phyloP scores from a whole-genome alignment of 495 filamentous ascomycete species.

The Tetracladium setigerum region DNA sequence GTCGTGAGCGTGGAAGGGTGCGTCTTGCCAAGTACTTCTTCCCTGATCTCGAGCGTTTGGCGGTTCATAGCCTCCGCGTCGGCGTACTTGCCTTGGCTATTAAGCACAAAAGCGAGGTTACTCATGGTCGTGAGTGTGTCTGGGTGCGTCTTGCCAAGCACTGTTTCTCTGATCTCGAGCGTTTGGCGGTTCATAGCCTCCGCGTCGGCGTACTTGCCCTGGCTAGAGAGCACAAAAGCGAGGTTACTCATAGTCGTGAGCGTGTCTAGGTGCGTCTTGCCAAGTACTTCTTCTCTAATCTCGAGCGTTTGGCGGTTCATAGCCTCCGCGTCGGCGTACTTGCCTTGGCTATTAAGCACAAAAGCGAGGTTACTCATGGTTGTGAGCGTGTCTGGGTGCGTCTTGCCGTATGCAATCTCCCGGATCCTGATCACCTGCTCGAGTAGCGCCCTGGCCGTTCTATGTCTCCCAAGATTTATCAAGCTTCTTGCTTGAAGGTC shows the following conservation, averaged over 20 bases:
- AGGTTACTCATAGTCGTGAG: conserved; percentile 11
- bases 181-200: conserved; percentile 15
- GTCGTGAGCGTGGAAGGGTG: conserved; percentile 21
- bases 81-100: conserved; percentile 25
- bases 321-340: conserved; percentile 28
- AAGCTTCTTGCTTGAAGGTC: conserved; percentile 15
- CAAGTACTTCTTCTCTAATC: conserved; percentile 12
- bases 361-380: conserved; percentile 9
- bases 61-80: conserved; percentile 27
- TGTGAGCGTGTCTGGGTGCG: conserved; percentile 17
- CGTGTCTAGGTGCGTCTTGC: conserved; percentile 19
- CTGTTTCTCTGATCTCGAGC: conserved; percentile 10
- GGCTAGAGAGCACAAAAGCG: conserved; percentile 2
- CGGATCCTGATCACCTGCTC: conserved; percentile 26
- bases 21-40: conserved; percentile 17
- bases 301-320: conserved; percentile 13
- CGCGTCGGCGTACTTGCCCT: conserved; percentile 28
- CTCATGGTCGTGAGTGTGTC: conserved; percentile 17
- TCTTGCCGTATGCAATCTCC: conserved; percentile 20
- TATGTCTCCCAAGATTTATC: conserved; percentile 1
- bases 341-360: conserved; percentile 12
- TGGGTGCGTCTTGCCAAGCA: conserved; percentile 18
- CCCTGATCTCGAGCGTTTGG: conserved; percentile 19
- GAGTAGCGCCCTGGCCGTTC: conserved; percentile 14
- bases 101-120: no score